Base-by-base conservation (phyloP, 441 rosid genomes). In the Metrosideros polymorpha region DNA sequence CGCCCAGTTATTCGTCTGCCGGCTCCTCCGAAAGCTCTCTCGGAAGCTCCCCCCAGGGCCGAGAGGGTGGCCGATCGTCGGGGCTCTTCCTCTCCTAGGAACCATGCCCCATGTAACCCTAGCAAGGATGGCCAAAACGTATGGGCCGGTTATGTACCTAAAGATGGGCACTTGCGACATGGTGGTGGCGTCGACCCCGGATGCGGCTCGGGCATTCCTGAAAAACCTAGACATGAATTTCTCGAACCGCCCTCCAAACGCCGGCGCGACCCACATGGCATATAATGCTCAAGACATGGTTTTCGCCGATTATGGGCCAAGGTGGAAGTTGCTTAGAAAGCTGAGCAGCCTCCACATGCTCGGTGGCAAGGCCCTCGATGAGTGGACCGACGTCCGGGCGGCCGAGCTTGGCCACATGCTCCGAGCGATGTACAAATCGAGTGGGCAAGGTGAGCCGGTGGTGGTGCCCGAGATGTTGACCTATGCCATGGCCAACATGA, bases 251-350 rank as follows among this genome's bases (percentile, higher is more conserved):
- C 87, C 59, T 1, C 59, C 87, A 17, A 79, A 42, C 10, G 66
- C 47, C 45, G 45, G 84, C 9, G 50, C 82, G 4, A 59, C 79
- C 55, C 87, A 35, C 54, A 17, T 82, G 51, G 71, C 84, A 4
- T 86, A 82, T 29, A 25, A 85, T 9, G 54, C 79, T 49, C 84
- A 86, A 39, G 87, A 86, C 39, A 86, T 86, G 79, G 87, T 82
- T 12, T 86, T 86, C 24, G 59, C 56, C 18, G 77, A 82, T 1
- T 86, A 86, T 18, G 85, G 85, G 1, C 57, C 84, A 2, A 82
- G 59, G 19, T 86, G 87, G 87, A 86, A 86, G 87, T 43, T 86
- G 84, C 66, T 86, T 49, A 82, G 87, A 79, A 86, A 56, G 76
- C 87, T 86, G 59, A 82, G 77, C 87, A 82, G 18, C 85, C 77